Conservation (phyloP, 2,329 filamentous ascomycete species). For the Amauroascus verrucosus region DNA sequence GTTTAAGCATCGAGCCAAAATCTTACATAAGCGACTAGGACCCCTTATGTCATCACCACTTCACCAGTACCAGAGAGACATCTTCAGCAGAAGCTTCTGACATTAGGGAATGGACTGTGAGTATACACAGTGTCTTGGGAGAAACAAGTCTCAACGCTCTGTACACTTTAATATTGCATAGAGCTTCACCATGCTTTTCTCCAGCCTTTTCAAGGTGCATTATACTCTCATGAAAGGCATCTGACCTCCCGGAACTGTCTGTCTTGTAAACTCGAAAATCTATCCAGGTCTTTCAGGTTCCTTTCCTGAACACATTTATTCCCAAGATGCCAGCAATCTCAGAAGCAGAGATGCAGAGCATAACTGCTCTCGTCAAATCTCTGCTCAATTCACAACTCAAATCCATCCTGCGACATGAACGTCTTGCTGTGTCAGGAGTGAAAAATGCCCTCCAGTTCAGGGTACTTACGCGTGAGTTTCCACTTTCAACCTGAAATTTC, state of each 20-base stretch:
- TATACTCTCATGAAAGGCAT: not conserved
- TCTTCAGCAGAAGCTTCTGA: not conserved
- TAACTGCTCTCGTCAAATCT: slow-evolving; percentile 42
- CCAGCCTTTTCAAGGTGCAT: not conserved
- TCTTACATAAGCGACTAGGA: too few species aligned
- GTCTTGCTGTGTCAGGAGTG: slow-evolving; percentile 67
- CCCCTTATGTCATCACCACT: slow-evolving; percentile 8
- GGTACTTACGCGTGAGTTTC: slow-evolving; percentile 62
- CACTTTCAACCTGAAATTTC: not conserved
- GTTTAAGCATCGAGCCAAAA: too few species aligned
- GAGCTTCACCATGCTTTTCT: slow-evolving; percentile 1
- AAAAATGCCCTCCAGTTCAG: slow-evolving; percentile 73
- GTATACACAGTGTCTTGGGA: not conserved
- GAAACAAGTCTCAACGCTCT: too few species aligned
- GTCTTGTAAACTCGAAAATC: not conserved
- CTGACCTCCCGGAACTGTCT: not conserved
- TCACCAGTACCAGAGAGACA: not conserved
- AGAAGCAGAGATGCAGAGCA: slow-evolving; percentile 32
- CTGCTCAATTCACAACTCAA: slow-evolving; percentile 60
- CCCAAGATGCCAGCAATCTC: slow-evolving; percentile 31
- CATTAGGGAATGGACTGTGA: not conserved
- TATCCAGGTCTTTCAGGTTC: not conserved
- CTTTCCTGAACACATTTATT: not conserved
- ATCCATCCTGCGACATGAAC: slow-evolving; percentile 63
- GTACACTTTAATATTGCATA: not conserved